phyloP scores from a whole-genome alignment of 306 rosid genomes.

The Begonia peltatifolia region DNA sequence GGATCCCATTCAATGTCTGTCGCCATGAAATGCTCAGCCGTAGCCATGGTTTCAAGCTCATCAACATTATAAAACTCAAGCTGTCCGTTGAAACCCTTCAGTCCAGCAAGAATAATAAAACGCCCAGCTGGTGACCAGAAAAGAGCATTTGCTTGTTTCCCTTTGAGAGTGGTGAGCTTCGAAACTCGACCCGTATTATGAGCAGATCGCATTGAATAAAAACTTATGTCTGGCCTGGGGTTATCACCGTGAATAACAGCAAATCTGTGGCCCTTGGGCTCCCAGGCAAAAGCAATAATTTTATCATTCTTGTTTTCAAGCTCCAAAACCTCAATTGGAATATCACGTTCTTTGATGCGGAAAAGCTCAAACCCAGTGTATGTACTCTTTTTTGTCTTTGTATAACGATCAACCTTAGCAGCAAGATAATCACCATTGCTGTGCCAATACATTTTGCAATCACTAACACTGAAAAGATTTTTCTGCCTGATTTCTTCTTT shows the following conservation, averaged over 20 bases:
- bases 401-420: slow-evolving; percentile 61
- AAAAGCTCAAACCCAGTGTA: slow-evolving; percentile 78
- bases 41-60: slow-evolving; percentile 12
- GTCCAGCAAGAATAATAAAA: slow-evolving; percentile 61
- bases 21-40: neutral
- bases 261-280: slow-evolving; percentile 82
- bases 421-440: slow-evolving; percentile 86
- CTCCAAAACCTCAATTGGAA: slow-evolving; percentile 76
- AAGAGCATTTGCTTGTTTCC: slow-evolving; percentile 78
- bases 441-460: slow-evolving; percentile 90
- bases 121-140: slow-evolving; percentile 80
- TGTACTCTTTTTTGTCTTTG: slow-evolving; percentile 64
- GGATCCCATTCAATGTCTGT: slow-evolving; percentile 26
- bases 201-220: slow-evolving; percentile 54
- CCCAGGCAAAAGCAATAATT: slow-evolving; percentile 88
- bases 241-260: slow-evolving; percentile 70
- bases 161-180: slow-evolving; percentile 62
- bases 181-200: slow-evolving; percentile 58
- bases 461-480: slow-evolving; percentile 70
- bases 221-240: slow-evolving; percentile 68
- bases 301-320: slow-evolving; percentile 82
- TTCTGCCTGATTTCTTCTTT: slow-evolving; percentile 78
- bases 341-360: slow-evolving; percentile 70
- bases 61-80: slow-evolving; percentile 18
- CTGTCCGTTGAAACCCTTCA: slow-evolving; percentile 64